These are phyloP conservation scores for Chenopodium quinoa DNA, from an alignment of 148 eudicot genomes.

Conservation along the genomic window DNA sequence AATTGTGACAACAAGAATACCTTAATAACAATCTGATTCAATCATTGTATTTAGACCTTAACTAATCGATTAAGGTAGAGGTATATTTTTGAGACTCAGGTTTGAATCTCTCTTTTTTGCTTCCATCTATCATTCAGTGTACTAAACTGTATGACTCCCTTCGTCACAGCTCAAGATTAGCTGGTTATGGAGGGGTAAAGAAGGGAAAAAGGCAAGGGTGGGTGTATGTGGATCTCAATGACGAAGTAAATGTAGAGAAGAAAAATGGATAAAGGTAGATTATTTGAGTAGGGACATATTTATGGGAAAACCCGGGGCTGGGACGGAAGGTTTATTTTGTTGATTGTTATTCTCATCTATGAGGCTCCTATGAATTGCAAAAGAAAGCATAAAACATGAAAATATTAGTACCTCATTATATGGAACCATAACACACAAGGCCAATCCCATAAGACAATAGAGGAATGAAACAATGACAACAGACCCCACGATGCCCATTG, in stretches of 20 bases:
- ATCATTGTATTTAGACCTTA: neutral
- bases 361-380: neutral
- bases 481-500: conserved; percentile 80
- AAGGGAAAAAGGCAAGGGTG: too few relatives aligned
- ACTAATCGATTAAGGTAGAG: neutral
- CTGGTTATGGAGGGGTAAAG: too few relatives aligned
- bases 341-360: neutral
- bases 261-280: neutral
- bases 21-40: neutral
- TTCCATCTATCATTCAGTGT: too few relatives aligned
- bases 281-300: neutral
- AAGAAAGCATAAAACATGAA: neutral
- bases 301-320: too few relatives aligned
- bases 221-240: too few relatives aligned
- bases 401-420: conserved; percentile 47
- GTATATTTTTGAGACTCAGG: neutral
- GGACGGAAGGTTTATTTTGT: neutral
- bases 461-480: conserved; percentile 59
- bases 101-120: neutral
- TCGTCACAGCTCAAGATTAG: too few relatives aligned
- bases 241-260: too few relatives aligned
- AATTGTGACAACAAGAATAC: neutral
- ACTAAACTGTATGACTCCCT: too few relatives aligned
- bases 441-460: conserved; percentile 71
- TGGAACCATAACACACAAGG: conserved; percentile 73